A percentile compares a stretch with the other conserved stretches of the same genome.
These are phyloP conservation scores for Saxophila tyrrhenica DNA, from an alignment of 495 filamentous ascomycete genomes.

Conservation along the genomic window DNA sequence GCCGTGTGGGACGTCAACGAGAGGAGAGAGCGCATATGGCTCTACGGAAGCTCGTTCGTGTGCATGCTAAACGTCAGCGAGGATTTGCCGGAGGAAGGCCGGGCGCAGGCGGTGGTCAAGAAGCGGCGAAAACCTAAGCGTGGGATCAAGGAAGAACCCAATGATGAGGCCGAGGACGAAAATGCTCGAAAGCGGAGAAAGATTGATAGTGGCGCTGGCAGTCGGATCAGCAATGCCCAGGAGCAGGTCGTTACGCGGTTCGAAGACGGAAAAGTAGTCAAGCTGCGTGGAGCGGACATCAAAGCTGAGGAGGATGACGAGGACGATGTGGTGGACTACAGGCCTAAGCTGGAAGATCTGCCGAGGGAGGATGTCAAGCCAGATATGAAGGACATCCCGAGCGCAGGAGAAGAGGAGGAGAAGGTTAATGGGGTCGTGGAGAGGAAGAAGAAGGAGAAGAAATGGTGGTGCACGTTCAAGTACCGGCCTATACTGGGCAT, in stretches of 20 bases:
- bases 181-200: slow-evolving; percentile 34
- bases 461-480: slow-evolving; percentile 75
- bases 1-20: slow-evolving; percentile 66
- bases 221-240: slow-evolving; percentile 38
- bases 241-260: slow-evolving; percentile 29
- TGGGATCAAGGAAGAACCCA: not conserved
- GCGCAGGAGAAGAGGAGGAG: not conserved
- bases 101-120: not conserved
- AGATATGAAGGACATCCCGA: too few species aligned
- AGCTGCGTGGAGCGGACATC: slow-evolving; percentile 23
- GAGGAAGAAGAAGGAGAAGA: not conserved
- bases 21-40: slow-evolving; percentile 56
- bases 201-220: slow-evolving; percentile 46
- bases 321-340: not conserved
- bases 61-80: slow-evolving; percentile 83
- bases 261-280: slow-evolving; percentile 1
- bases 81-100: slow-evolving; percentile 41
- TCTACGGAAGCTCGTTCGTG: slow-evolving; percentile 74
- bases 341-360: slow-evolving; percentile 16
- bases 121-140: slow-evolving; percentile 10
- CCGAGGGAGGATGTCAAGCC: too few species aligned
- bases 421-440: not conserved
- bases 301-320: slow-evolving; percentile 36
- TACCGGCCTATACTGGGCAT: slow-evolving; percentile 87
- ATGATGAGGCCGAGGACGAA: slow-evolving; percentile 19